Evolutionary conservation across 768 basidiomycete species (phyloP), one percentile per base, ranked within the genome.

Genomic region (Podaxis sp.): DNA sequence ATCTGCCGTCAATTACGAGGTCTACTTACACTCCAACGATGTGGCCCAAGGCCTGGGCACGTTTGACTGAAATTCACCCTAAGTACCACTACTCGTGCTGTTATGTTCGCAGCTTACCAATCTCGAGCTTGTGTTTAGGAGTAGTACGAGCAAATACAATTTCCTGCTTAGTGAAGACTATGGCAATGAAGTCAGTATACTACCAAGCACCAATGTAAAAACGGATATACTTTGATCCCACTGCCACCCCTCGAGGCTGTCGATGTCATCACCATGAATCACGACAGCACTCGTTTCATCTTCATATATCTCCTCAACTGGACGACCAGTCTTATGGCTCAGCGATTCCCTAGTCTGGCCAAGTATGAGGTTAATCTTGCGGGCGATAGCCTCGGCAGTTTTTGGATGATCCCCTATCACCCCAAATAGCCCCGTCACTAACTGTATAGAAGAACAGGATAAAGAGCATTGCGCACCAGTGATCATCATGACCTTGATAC

Each of bases 401-500:
- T 88, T 88, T 1, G 87, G 87, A 70, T 89, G 87, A 68, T 89
- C 87, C 61, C 86, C 84, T 83, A 6, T 51, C 22, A 24, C 11
- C 3, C 2, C 3, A 11, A 49, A 9, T 26, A n/a, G 22, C 4
- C 7, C 24, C n/a, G 2, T 26, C 12, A 12, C 3, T 19, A 30
- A 30, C 28, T 30, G 28, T 12, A 12, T 4, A 8, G 3, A n/a
- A 51, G 7, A 51, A 12, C 8, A 13, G 49, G 4, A 40, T 49
- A 39, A 58, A 28, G 57, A 44, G n/a, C 28, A 30, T 6, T 6
- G 67, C 76, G 56, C 33, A 83, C 86, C 87, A 24, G 87, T 89
- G 4, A 89, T 85, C 88, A 89, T 89, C 84, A 88, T 88, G 38
- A 89, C 87, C 72, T 87, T 88, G 70, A 89, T 89, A 1, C 88